A percentile compares a stretch with the other conserved stretches of the same genome.
Evolutionary conservation across 1,284 basidiomycete species (phyloP).

Genomic region (Microbotryomycetes sp.): DNA sequence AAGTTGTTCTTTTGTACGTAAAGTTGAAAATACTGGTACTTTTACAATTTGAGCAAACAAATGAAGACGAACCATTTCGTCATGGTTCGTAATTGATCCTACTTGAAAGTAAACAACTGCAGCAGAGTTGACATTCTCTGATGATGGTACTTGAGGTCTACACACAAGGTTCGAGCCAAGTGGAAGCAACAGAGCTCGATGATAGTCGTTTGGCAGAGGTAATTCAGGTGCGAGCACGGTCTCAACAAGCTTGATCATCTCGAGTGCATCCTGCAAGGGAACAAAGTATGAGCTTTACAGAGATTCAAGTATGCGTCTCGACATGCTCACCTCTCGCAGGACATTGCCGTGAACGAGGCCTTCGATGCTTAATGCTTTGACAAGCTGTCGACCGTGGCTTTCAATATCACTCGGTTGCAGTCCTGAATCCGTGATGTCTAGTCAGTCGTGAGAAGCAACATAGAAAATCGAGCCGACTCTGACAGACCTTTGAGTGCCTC

Average conservation of each 20-base stretch:
- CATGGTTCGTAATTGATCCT: slow-evolving; percentile 50
- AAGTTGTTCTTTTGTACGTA: slow-evolving; percentile 93
- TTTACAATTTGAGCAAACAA: slow-evolving; percentile 63
- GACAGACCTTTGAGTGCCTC: slow-evolving; percentile 66
- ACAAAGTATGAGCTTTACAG: background rate
- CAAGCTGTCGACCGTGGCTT: slow-evolving; percentile 56
- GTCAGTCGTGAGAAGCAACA: background rate
- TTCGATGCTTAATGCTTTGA: slow-evolving; percentile 63
- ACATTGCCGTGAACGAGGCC: slow-evolving; percentile 83
- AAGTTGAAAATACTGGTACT: slow-evolving; percentile 74
- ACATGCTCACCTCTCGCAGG: slow-evolving; percentile 57
- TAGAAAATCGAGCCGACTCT: slow-evolving; percentile 6
- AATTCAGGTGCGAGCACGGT: slow-evolving; percentile 54
- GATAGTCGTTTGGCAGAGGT: slow-evolving; percentile 11
- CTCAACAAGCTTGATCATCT: slow-evolving; percentile 51
- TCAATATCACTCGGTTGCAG: slow-evolving; percentile 69
- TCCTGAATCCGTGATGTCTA: slow-evolving; percentile 45
- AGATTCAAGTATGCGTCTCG: too few relatives aligned
- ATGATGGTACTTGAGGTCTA: slow-evolving; percentile 65
- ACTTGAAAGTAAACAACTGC: slow-evolving; percentile 54
- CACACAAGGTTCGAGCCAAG: slow-evolving; percentile 60
- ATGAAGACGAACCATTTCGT: slow-evolving; percentile 41
- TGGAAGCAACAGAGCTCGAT: slow-evolving; percentile 23
- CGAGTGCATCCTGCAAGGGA: slow-evolving; percentile 8
- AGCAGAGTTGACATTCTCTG: slow-evolving; percentile 82